Evolutionary conservation across 1,284 basidiomycete genomes (phyloP), one percentile per base, ranked within the genome.

Genomic region (Fomes fomentarius): DNA sequence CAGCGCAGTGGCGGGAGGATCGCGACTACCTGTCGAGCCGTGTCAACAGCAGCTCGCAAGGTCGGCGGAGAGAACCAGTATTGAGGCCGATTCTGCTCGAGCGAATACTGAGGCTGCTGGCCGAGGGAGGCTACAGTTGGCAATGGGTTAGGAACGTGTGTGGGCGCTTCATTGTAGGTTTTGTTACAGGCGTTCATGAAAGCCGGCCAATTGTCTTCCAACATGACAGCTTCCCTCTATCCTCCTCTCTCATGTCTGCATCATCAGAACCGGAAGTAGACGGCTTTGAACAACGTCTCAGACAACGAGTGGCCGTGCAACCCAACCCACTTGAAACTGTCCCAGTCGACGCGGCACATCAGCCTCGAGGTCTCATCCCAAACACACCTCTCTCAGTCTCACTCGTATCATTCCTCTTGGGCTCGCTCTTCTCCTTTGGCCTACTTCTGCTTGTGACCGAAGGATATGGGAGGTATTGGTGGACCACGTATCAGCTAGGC

Each of bases 321-420:
- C 71, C 56, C 17, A 57, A 84, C 62, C 71, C 85, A 14, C 74
- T 90, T 21, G 74, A 81, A 62, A 87, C 84, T 8, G 71, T 75
- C 22, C 81, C 88, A 41, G 67, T 63, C 24, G 68, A 72, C 54
- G 50, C 63, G 9, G 51, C 61, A 9, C 62, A 64, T 28, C 64
- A 72, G 51, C 77, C 81, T 26, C 76, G 79, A 39, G 87, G 85
- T 50, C 78, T 76, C 52, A 84, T 95, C 38, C 91, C 94, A 14
- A 95, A 96, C 68, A 94, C 94, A 11, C 90, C 91, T 1, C 76
- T 94, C 28, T 80, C 82, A 5, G 86, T 81, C 0, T 83, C 89
- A 0, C 75, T 82, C 24, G 85, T 94, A 60, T 85, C 93, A 3
- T 92, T 93, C 65, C 60, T 85, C 12, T 81, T 96, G 9, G 93